phyloP scores from a whole-genome alignment of 495 filamentous ascomycete genomes.

The Neurospora sp. region DNA sequence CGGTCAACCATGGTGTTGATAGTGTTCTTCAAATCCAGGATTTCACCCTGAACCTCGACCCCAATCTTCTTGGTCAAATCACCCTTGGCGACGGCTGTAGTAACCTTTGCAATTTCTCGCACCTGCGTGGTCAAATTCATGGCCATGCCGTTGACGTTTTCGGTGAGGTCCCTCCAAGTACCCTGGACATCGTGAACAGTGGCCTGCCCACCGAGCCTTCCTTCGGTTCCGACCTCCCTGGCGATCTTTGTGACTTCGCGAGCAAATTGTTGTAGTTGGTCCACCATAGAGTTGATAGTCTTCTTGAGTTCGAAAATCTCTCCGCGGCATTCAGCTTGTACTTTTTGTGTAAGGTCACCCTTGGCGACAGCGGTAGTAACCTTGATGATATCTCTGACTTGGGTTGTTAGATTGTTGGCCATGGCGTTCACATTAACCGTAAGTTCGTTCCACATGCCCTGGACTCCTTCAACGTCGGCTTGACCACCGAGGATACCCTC shows the following conservation, averaged over 20 bases:
- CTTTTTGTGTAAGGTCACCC: conserved; percentile 94
- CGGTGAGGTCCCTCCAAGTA: conserved; percentile 93
- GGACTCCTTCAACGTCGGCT: conserved; percentile 81
- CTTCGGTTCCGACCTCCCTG: conserved; percentile 93
- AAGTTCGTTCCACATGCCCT: conserved; percentile 88
- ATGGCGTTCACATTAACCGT: conserved; percentile 98
- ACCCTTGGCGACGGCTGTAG: conserved; percentile 88
- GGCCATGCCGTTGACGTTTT: conserved; percentile 98
- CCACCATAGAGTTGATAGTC: conserved; percentile 99
- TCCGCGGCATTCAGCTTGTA: conserved; percentile 91
- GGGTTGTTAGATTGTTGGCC: conserved; percentile 94
- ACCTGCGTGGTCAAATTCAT: conserved; percentile 98
- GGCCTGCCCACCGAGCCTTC: conserved; percentile 88
- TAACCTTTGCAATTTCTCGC: conserved; percentile 96
- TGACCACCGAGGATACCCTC: conserved; percentile 96
- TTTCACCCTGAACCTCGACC: conserved; percentile 93
- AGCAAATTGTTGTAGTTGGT: conserved; percentile 92
- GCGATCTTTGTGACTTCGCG: conserved; percentile 98
- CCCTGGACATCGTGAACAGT: conserved; percentile 96
- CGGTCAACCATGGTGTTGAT: conserved; percentile 99
- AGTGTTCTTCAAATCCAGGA: conserved; percentile 87
- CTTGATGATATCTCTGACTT: conserved; percentile 96
- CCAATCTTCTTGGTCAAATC: conserved; percentile 94
- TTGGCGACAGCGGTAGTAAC: conserved; percentile 97
- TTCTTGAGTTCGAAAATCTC: conserved; percentile 93